Evolutionary conservation across 768 basidiomycete genomes (phyloP), one percentile per base, ranked within the genome.

Genomic region (Pleurotus djamor): DNA sequence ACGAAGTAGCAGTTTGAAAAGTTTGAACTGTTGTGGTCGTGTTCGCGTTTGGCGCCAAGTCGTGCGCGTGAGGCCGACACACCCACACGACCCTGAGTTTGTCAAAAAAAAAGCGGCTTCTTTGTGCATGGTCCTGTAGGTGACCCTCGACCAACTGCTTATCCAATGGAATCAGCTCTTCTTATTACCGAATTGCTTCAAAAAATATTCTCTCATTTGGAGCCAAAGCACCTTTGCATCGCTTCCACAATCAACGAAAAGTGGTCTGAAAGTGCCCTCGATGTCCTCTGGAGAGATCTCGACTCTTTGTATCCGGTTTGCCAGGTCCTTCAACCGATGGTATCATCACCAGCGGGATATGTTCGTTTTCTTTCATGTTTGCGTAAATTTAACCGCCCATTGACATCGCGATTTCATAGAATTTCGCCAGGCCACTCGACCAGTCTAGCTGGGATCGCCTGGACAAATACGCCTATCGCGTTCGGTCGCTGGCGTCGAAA

Each of bases 231-330:
- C 5, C 12, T 50, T 16, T 1, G 12, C 28, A 17, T 12, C 28
- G 16, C 16, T 33, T 4, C 16, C 16, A 33, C 28, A 32, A 33
- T 50, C 9, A 87, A 81, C 73, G 84, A 78, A 63, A 64, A 61
- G 49, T 89, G 87, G 87, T 83, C 81, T 8, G 6, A 10, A 12
- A 33, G 49, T 17, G 49, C 49, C 13, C 17, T 50, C 58, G 81
- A 86, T 65, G 64, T 72, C n/a, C 66, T 87, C 0, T 89, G 87
- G 87, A 74, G 71, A 52, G 77, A 84, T 1, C 77, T 87, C 8
- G 68, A 75, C 54, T 74, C 80, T 60, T 67, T 83, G 1, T 55
- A 69, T 32, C 72, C 69, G 8, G 71, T 88, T 8, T 82, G 87
- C 63, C 63, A 68, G 12, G 58, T 85, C 3, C 74, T 88, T 7